Conservation (phyloP, 1,284 basidiomycete genomes). For the Mixia osmundae region DNA sequence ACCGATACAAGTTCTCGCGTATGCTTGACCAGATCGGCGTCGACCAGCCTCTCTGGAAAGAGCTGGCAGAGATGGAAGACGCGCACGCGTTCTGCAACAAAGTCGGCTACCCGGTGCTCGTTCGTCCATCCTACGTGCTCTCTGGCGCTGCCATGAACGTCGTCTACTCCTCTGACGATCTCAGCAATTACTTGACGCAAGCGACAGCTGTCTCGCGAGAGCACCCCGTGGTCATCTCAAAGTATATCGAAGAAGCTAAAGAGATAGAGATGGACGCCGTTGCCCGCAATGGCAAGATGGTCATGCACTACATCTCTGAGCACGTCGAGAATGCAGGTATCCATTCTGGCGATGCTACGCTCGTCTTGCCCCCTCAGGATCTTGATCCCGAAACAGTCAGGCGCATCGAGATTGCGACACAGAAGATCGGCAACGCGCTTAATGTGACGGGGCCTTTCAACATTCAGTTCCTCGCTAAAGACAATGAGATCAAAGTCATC, state of each 20-base stretch:
- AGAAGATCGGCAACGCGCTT: slow-evolving; percentile 91
- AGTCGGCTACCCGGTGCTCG: slow-evolving; percentile 84
- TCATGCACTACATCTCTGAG: slow-evolving; percentile 99
- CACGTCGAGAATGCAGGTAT: slow-evolving; percentile 99
- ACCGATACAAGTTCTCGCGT: slow-evolving; percentile 97
- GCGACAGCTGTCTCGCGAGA: slow-evolving; percentile 94
- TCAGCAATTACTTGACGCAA: slow-evolving; percentile 75
- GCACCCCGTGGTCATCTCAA: slow-evolving; percentile 93
- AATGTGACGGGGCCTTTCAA: slow-evolving; percentile 98
- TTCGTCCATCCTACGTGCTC: slow-evolving; percentile 90
- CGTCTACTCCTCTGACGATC: slow-evolving; percentile 74
- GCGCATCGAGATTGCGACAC: slow-evolving; percentile 86
- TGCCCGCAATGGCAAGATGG: slow-evolving; percentile 84
- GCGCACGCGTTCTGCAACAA: slow-evolving; percentile 69
- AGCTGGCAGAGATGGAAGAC: slow-evolving; percentile 72
- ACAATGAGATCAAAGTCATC: slow-evolving; percentile 99
- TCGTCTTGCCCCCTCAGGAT: slow-evolving; percentile 94
- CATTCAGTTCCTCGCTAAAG: slow-evolving; percentile 98
- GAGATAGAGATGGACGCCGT: slow-evolving; percentile 99
- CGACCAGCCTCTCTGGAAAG: slow-evolving; percentile 94
- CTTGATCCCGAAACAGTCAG: slow-evolving; percentile 87
- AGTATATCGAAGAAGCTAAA: slow-evolving; percentile 98
- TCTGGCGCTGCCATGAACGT: slow-evolving; percentile 99
- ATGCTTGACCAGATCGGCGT: slow-evolving; percentile 92
- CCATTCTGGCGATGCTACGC: slow-evolving; percentile 87